Percentiles rank a stretch among this genome's conserved stretches.
These are phyloP conservation scores for Xerocomus amazonicus DNA, from an alignment of 1,284 basidiomycete species.

Conservation along the genomic window DNA sequence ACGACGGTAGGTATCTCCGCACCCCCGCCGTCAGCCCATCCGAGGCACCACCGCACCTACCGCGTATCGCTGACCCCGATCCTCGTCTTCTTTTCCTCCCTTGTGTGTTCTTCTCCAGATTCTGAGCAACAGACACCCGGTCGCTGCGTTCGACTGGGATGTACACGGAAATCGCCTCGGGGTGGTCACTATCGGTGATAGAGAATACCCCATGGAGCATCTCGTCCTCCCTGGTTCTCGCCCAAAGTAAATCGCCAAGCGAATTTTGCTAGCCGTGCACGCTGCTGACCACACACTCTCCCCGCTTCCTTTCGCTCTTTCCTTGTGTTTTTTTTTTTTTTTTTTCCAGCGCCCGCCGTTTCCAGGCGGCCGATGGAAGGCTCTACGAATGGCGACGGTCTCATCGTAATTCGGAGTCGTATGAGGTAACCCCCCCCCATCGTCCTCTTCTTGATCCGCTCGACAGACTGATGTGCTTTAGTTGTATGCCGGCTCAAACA, in stretches of 20 bases:
- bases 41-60: no score
- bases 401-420: constrained; percentile 43
- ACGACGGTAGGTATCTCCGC: constrained; percentile 47
- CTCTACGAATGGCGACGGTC: constrained; percentile 62
- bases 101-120: constrained; percentile 27
- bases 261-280: not conserved
- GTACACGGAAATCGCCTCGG: constrained; percentile 53
- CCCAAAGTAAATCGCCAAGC: constrained; percentile 37
- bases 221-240: constrained; percentile 52
- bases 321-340: constrained; percentile 3
- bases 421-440: constrained; percentile 44
- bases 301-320: not conserved
- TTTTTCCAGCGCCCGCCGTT: constrained; percentile 51
- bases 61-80: no score
- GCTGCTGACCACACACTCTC: constrained; percentile 6
- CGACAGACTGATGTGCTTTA: constrained; percentile 22
- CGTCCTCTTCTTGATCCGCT: not conserved
- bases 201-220: constrained; percentile 58
- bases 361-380: constrained; percentile 49
- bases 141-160: constrained; percentile 63
- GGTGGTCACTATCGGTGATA: constrained; percentile 49
- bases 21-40: not conserved
- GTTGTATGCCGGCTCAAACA: constrained; percentile 46
- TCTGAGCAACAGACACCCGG: constrained; percentile 47
- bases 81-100: no score